Percentiles rank a stretch among this genome's conserved stretches.
phyloP scores from a whole-genome alignment of 768 basidiomycete genomes.

The Clitopilus passeckerianus region DNA sequence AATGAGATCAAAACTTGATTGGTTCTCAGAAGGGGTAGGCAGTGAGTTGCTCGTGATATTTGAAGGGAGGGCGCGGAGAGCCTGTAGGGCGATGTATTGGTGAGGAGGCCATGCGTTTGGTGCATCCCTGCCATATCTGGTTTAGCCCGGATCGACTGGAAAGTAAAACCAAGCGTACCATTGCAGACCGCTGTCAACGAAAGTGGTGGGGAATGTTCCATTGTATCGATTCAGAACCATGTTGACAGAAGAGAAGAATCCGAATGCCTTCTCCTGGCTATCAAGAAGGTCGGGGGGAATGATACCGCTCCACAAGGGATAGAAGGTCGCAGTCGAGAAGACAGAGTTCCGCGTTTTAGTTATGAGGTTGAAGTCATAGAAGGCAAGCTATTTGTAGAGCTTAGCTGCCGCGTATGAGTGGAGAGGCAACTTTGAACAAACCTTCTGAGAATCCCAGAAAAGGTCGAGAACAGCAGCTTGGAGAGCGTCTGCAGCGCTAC shows the following conservation, averaged over 20 bases:
- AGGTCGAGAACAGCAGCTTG: slow-evolving; percentile 78
- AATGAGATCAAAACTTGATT: slow-evolving; percentile 64
- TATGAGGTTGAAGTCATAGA: slow-evolving; percentile 86
- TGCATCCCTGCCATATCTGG: slow-evolving; percentile 50
- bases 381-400: slow-evolving; percentile 47
- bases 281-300: slow-evolving; percentile 64
- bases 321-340: slow-evolving; percentile 75
- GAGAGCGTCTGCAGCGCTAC: slow-evolving; percentile 48
- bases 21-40: slow-evolving; percentile 42
- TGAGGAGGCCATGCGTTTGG: slow-evolving; percentile 91
- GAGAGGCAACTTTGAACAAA: slow-evolving; percentile 7
- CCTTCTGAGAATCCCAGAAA: slow-evolving; percentile 74
- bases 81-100: slow-evolving; percentile 75
- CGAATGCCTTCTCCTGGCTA: slow-evolving; percentile 56
- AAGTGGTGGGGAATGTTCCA: slow-evolving; percentile 80
- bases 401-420: neutral
- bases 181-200: slow-evolving; percentile 74
- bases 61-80: slow-evolving; percentile 68
- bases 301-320: slow-evolving; percentile 86
- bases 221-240: slow-evolving; percentile 82
- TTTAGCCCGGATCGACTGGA: neutral
- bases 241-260: slow-evolving; percentile 70
- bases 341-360: slow-evolving; percentile 57
- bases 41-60: slow-evolving; percentile 58
- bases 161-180: slow-evolving; percentile 40